Base-by-base conservation (phyloP, 495 filamentous ascomycete species). In the Tuber borchii region DNA sequence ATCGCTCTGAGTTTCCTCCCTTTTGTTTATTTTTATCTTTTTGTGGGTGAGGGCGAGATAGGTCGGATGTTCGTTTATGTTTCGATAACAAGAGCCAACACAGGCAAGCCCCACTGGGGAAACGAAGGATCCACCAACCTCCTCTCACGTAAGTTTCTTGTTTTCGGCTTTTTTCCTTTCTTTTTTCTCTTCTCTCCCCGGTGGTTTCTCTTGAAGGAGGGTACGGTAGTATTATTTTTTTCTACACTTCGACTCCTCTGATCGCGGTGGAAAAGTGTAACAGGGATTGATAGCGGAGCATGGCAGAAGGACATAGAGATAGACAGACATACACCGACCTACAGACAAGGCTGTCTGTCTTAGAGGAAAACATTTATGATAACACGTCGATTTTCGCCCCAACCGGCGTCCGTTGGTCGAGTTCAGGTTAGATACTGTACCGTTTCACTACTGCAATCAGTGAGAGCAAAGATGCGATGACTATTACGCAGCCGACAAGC, bases 21-120 rank as follows among this genome's bases (percentile, higher is more conserved):
- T 34, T 65, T 61, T 61, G 51, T 22, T 61, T 31, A 31, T 61
- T 61, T 61, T 31, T 61, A 61, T 61, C 9, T 61, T 61, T 31
- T 65, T 65, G 26, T 65, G 56, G 56, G 14, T 34, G 26, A 34
- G 56, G 56, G 17, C 0, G 31, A 31, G 56, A 65, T 65, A 17
- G 56, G 2, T 65, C 14, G 5, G 56, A 65, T 65, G 12, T 65
- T 61, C 17, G 56, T 65, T 65, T 65, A 34, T 65, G 56, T 65
- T 65, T 34, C 56, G 56, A 65, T 65, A 65, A 65, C 56, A 31
- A 10, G 56, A 65, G 56, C 56, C 56, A 65, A 65, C 56, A 65
- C 34, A 1, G 31, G 56, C 56, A 65, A 65, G 56, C 56, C 26
- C 56, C 56, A 16, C 31, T 19, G 56, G 56, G 17, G 56, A 65